Evolutionary conservation across 2,329 filamentous ascomycete genomes (phyloP).

Genomic region (Sclerotinia sclerotiorum): DNA sequence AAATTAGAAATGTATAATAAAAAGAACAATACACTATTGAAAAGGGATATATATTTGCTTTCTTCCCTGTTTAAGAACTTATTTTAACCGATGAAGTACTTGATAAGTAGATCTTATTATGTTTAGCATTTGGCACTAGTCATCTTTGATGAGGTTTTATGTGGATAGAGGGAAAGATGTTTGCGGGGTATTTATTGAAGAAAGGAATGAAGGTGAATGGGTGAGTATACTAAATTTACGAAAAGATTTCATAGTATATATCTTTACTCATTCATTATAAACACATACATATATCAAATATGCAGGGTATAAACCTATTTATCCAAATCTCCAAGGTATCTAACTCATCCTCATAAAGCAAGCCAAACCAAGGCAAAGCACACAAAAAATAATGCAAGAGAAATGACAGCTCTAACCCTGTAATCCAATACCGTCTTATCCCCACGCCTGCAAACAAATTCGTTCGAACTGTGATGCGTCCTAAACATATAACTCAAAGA

Average conservation of each 20-base stretch:
- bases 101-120: too few species aligned
- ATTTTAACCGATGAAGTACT: too few species aligned
- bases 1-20: too few species aligned
- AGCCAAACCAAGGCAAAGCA: neutral
- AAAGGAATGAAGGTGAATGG: too few species aligned
- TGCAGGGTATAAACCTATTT: neutral
- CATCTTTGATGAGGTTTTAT: too few species aligned
- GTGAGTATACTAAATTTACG: neutral
- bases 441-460: neutral
- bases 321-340: slow-evolving; percentile 8
- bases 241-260: neutral
- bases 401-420: neutral
- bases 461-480: neutral
- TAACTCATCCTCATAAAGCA: neutral
- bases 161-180: too few species aligned
- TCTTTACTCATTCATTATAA: neutral
- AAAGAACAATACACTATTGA: too few species aligned
- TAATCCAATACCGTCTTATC: neutral
- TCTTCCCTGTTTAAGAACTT: too few species aligned
- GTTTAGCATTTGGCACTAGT: too few species aligned
- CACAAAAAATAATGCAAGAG: neutral
- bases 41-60: too few species aligned
- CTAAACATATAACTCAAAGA: neutral
- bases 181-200: too few species aligned
- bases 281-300: neutral